Conservation (phyloP, 2,329 filamentous ascomycete genomes). For the Chaetothyriales sp. region DNA sequence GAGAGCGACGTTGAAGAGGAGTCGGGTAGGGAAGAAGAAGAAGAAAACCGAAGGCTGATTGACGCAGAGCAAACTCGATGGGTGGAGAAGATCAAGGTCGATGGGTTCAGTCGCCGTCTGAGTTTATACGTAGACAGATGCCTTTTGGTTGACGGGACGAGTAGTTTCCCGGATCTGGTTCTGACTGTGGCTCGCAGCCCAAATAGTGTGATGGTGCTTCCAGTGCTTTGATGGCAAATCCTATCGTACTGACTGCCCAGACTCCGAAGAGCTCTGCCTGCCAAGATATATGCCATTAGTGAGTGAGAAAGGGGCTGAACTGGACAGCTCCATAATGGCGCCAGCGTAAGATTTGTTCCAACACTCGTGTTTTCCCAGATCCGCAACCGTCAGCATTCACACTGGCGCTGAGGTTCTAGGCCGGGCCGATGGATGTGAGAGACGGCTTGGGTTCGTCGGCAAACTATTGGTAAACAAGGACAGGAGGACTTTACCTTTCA, state of each 20-base stretch:
- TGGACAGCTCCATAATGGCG: not conserved
- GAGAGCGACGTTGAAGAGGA: conserved; percentile 19
- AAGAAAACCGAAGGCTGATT: not conserved
- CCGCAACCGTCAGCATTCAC: not conserved
- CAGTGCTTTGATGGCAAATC: not conserved
- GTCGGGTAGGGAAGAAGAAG: not conserved
- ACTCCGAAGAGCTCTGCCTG: not conserved
- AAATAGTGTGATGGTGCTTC: not conserved
- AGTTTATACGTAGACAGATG: not conserved
- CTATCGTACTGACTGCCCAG: not conserved
- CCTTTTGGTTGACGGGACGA: not conserved
- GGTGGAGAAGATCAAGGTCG: not conserved
- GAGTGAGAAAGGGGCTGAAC: not conserved
- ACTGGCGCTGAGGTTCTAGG: not conserved
- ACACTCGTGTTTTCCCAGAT: not conserved
- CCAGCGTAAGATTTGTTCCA: not conserved
- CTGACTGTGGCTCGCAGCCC: not conserved
- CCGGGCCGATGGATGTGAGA: not conserved
- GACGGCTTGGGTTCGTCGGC: too few relatives aligned
- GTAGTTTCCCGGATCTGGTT: not conserved
- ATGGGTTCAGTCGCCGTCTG: not conserved
- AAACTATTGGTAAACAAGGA: not conserved
- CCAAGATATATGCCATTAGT: not conserved
- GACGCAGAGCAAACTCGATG: not conserved
- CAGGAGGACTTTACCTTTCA: not conserved